A percentile compares a stretch with the other conserved stretches of the same genome.
These are phyloP conservation scores for Cercospora janseana DNA, from an alignment of 2,329 filamentous ascomycete species.

Conservation along the genomic window DNA sequence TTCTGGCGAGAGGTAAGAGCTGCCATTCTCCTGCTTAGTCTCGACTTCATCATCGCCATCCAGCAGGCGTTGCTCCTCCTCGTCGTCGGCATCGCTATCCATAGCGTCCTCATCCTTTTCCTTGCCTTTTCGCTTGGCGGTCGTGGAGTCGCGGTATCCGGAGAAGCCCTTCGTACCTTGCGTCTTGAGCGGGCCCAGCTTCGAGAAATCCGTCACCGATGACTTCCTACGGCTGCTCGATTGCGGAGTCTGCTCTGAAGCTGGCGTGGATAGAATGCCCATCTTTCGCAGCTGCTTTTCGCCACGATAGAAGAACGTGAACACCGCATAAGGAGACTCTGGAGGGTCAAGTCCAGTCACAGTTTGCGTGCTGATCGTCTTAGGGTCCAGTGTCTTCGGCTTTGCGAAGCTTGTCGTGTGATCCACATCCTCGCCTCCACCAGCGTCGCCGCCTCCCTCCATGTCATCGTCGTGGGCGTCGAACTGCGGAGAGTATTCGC, in stretches of 20 bases:
- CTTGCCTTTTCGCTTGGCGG: conserved; percentile 57
- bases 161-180: conserved; percentile 88
- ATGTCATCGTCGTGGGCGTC: conserved; percentile 89
- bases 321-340: conserved; percentile 92
- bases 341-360: conserved; percentile 97
- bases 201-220: conserved; percentile 79
- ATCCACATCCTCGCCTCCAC: conserved; percentile 79
- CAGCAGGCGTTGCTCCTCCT: conserved; percentile 58
- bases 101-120: conserved; percentile 60
- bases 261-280: conserved; percentile 71
- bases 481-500: conserved; percentile 96
- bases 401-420: conserved; percentile 98
- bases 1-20: conserved; percentile 58
- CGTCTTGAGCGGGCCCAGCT: conserved; percentile 77
- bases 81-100: conserved; percentile 73
- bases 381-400: conserved; percentile 91
- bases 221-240: conserved; percentile 70
- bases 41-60: conserved; percentile 61
- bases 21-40: conserved; percentile 59
- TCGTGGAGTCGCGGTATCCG: conserved; percentile 62
- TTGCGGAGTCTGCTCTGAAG: conserved; percentile 60
- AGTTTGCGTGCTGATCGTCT: conserved; percentile 96
- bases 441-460: conserved; percentile 55
- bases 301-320: conserved; percentile 96
- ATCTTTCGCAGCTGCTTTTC: conserved; percentile 96